These are phyloP conservation scores for Elongisporangium prolatum DNA, from an alignment of 352 stramenopile genomes.

Conservation along the genomic window DNA sequence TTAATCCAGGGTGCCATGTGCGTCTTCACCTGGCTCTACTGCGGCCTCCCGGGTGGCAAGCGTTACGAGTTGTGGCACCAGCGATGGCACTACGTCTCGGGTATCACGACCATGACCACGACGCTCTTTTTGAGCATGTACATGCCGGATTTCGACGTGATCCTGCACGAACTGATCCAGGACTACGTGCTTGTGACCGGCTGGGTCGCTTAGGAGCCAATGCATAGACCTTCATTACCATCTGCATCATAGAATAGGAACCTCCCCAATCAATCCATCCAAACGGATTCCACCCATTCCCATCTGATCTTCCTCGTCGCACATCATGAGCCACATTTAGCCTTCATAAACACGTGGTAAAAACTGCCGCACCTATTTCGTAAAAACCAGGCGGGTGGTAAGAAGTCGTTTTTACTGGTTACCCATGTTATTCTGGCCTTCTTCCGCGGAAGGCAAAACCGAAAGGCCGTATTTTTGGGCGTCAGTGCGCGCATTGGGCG, in stretches of 20 bases:
- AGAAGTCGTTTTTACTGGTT: neutral
- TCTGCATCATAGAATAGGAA: too few relatives aligned
- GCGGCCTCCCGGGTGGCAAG: conserved; percentile 57
- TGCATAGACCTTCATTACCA: too few relatives aligned
- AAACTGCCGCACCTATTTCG: neutral
- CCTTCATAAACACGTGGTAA: too few relatives aligned
- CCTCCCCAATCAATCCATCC: too few relatives aligned
- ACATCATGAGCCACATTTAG: too few relatives aligned
- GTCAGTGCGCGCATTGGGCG: conserved; percentile 6
- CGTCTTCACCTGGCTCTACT: conserved; percentile 81
- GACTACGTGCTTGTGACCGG: conserved; percentile 42
- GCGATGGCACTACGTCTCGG: conserved; percentile 81
- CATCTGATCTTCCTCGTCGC: too few relatives aligned
- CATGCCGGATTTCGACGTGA: conserved; percentile 72
- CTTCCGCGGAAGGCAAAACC: too few relatives aligned
- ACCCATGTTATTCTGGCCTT: too few relatives aligned
- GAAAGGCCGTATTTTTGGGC: neutral
- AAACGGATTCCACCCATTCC: too few relatives aligned
- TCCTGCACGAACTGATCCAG: conserved; percentile 70
- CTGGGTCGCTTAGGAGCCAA: conserved; percentile 28
- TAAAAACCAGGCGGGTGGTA: neutral
- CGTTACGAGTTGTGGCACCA: conserved; percentile 82
- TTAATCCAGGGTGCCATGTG: conserved; percentile 44
- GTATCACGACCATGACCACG: conserved; percentile 66
- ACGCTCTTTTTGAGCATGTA: conserved; percentile 73